phyloP scores from a whole-genome alignment of 805 yeast genomes.

The Pichia manshurica region DNA sequence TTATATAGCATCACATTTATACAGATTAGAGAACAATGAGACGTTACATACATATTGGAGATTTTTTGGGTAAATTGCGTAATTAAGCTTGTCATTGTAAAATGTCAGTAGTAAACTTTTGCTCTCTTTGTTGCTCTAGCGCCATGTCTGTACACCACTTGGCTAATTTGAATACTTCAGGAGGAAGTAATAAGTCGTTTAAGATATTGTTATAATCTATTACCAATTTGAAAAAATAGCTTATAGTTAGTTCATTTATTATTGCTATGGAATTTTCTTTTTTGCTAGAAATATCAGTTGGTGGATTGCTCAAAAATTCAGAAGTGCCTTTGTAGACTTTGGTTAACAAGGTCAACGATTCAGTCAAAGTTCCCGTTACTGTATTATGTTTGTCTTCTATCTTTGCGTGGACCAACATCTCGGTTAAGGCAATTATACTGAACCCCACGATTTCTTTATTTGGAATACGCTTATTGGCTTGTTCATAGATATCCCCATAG shows the following conservation, averaged over 20 bases:
- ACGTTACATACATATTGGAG: too few relatives aligned
- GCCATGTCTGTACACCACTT: slow-evolving; percentile 69
- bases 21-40: too few relatives aligned
- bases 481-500: slow-evolving; percentile 31
- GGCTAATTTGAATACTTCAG: slow-evolving; percentile 61
- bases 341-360: slow-evolving; percentile 54
- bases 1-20: too few relatives aligned
- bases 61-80: too few relatives aligned
- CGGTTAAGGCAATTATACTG: slow-evolving; percentile 55
- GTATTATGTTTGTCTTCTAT: slow-evolving; percentile 57
- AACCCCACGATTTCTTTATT: slow-evolving; percentile 56
- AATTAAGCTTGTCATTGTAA: slow-evolving; percentile 4
- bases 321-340: slow-evolving; percentile 52
- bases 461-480: slow-evolving; percentile 56
- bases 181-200: slow-evolving; percentile 57
- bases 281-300: slow-evolving; percentile 14
- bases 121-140: slow-evolving; percentile 40
- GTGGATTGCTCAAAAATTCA: slow-evolving; percentile 38
- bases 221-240: slow-evolving; percentile 59
- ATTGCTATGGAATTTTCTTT: slow-evolving; percentile 34
- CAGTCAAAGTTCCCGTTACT: slow-evolving; percentile 50
- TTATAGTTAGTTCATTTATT: slow-evolving; percentile 59
- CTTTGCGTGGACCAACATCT: slow-evolving; percentile 52
- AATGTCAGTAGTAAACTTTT: slow-evolving; percentile 12
- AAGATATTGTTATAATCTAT: slow-evolving; percentile 56